phyloP scores from a whole-genome alignment of 108 stramenopile species.

The Pseudonitzschia delicatissima region DNA sequence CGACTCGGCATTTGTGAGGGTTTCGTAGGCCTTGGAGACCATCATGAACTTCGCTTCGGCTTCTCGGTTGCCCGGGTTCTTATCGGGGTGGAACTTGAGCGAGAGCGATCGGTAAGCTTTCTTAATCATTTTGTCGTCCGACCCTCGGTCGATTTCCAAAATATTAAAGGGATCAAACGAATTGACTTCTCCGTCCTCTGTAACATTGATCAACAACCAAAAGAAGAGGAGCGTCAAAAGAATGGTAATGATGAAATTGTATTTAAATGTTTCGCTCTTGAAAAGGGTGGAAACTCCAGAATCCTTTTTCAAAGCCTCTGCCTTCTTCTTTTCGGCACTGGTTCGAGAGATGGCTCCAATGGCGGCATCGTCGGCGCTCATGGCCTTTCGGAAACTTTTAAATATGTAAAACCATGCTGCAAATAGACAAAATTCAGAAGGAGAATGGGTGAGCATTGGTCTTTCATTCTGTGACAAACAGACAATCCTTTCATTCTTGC shows the following conservation, averaged over 20 bases:
- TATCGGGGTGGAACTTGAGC: slow-evolving; percentile 92
- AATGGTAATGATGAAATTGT: slow-evolving; percentile 68
- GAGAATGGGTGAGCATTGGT: not conserved
- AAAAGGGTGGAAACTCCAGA: slow-evolving; percentile 54
- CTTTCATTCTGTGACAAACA: not conserved
- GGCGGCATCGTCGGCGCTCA: slow-evolving; percentile 62
- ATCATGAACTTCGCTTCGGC: slow-evolving; percentile 96
- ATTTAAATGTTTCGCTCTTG: slow-evolving; percentile 57
- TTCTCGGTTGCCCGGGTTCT: slow-evolving; percentile 86
- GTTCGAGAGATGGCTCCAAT: slow-evolving; percentile 86
- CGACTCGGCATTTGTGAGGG: slow-evolving; percentile 86
- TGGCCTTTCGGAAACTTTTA: slow-evolving; percentile 48
- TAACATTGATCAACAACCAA: slow-evolving; percentile 62
- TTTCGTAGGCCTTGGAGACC: slow-evolving; percentile 94
- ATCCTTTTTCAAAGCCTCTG: slow-evolving; percentile 70
- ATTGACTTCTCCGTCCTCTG: slow-evolving; percentile 80
- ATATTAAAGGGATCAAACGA: slow-evolving; percentile 93
- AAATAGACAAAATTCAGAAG: not conserved
- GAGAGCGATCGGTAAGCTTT: slow-evolving; percentile 84
- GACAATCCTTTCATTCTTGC: not conserved
- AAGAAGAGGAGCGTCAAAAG: slow-evolving; percentile 61
- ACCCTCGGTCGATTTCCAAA: slow-evolving; percentile 73
- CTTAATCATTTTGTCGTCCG: slow-evolving; percentile 84
- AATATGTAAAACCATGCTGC: slow-evolving; percentile 84
- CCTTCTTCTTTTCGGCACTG: slow-evolving; percentile 82